Conservation (phyloP, 1,284 basidiomycete genomes). For the Cutaneotrichosporon dermatis region DNA sequence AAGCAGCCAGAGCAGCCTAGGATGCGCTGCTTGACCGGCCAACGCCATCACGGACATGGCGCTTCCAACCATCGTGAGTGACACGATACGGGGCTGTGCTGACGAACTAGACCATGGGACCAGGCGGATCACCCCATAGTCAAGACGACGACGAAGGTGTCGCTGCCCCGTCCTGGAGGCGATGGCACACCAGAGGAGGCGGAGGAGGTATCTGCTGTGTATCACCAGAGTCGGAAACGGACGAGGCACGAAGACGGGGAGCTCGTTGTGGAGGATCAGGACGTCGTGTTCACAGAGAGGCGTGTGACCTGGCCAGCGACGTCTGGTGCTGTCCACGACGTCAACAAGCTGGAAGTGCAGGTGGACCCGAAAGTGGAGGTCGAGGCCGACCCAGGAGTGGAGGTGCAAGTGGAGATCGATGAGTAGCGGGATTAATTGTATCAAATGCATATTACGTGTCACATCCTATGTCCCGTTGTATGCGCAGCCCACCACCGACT, state of each 20-base stretch:
- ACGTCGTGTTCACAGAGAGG: slow-evolving; percentile 15
- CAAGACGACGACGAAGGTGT: slow-evolving; percentile 1
- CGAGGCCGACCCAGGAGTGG: background rate
- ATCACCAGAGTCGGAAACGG: slow-evolving; percentile 11
- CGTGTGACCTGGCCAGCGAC: slow-evolving; percentile 2
- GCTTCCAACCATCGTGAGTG: slow-evolving; percentile 11
- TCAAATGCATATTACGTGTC: too few relatives aligned
- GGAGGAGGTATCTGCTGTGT: slow-evolving; percentile 2
- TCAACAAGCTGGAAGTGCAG: too few relatives aligned
- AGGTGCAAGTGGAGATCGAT: background rate
- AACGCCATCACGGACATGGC: slow-evolving; percentile 5
- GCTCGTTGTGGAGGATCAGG: slow-evolving; percentile 16
- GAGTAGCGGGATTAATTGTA: too few relatives aligned
- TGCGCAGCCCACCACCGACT: background rate
- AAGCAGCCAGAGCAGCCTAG: background rate
- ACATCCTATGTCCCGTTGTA: too few relatives aligned
- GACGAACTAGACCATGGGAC: slow-evolving; percentile 8
- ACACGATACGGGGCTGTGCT: too few relatives aligned
- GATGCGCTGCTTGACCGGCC: slow-evolving; percentile 12
- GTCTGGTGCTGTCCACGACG: too few relatives aligned
- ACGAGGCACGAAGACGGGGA: slow-evolving; percentile 4
- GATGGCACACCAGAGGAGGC: slow-evolving; percentile 4
- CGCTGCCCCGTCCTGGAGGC: slow-evolving; percentile 2
- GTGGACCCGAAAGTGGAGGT: slow-evolving; percentile 1
- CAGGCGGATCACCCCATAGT: slow-evolving; percentile 10